These are phyloP conservation scores for Cordyceps farinosa DNA, from an alignment of 2,329 filamentous ascomycete species.

Conservation along the genomic window DNA sequence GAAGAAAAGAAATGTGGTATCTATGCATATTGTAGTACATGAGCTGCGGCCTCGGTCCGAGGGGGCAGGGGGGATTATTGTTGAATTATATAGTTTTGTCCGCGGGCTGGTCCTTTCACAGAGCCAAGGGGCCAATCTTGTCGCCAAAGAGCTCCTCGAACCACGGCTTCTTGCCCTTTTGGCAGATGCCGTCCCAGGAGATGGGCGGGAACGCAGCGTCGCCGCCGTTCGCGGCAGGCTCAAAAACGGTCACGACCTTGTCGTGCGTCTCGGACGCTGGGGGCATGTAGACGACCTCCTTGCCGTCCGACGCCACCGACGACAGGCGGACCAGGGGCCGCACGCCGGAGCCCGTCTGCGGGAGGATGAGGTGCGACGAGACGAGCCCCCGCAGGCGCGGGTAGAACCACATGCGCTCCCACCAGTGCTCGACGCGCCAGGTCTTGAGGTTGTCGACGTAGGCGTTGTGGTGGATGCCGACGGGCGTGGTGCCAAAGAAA, in stretches of 20 bases:
- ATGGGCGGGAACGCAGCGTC: slow-evolving; percentile 25
- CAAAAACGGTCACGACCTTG: slow-evolving; percentile 19
- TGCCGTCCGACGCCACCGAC: not conserved
- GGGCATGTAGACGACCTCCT: slow-evolving; percentile 26
- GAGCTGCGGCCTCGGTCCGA: not conserved
- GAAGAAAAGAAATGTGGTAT: not conserved
- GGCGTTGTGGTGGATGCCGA: slow-evolving; percentile 38
- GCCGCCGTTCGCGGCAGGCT: slow-evolving; percentile 15
- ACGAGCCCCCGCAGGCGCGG: slow-evolving; percentile 31
- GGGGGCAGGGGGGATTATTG: not conserved
- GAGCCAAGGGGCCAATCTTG: slow-evolving; percentile 28
- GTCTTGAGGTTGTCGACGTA: slow-evolving; percentile 32
- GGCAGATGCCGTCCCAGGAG: slow-evolving; percentile 34
- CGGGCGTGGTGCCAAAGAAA: slow-evolving; percentile 34
- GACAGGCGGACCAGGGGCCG: slow-evolving; percentile 24
- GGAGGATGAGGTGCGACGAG: slow-evolving; percentile 24
- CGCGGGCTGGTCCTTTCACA: not conserved
- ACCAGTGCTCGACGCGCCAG: slow-evolving; percentile 33
- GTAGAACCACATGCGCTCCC: slow-evolving; percentile 36
- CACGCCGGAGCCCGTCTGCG: slow-evolving; percentile 16
- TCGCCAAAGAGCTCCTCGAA: slow-evolving; percentile 34
- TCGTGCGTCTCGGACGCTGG: not conserved
- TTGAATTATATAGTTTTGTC: not conserved
- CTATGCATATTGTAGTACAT: slow-evolving; percentile 3
- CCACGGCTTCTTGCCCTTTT: slow-evolving; percentile 30